These are phyloP conservation scores for Claviceps pusilla DNA, from an alignment of 2,329 filamentous ascomycete species.

Conservation along the genomic window DNA sequence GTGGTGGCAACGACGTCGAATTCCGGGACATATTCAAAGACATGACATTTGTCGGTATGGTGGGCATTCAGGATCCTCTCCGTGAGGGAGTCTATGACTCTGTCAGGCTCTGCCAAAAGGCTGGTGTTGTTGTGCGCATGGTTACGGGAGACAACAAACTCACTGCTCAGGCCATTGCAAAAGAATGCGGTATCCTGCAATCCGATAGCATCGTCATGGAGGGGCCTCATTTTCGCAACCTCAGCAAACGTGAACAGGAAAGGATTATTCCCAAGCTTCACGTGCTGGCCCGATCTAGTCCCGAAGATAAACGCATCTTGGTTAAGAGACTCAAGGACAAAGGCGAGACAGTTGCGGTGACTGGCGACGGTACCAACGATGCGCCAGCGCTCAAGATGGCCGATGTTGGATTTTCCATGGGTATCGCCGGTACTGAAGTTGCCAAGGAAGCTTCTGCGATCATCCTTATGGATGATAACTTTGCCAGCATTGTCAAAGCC, in stretches of 20 bases:
- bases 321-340: constrained; percentile 57
- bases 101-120: constrained; percentile 56
- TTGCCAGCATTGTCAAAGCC: constrained; percentile 72
- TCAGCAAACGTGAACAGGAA: constrained; percentile 49
- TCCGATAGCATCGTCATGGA: constrained; percentile 58
- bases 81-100: constrained; percentile 61
- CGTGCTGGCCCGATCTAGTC: constrained; percentile 59
- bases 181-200: constrained; percentile 62
- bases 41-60: constrained; percentile 54
- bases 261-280: constrained; percentile 54
- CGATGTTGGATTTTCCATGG: constrained; percentile 77
- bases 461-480: constrained; percentile 80
- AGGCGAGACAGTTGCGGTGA: constrained; percentile 67
- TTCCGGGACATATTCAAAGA: constrained; percentile 53
- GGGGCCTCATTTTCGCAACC: constrained; percentile 61
- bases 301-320: constrained; percentile 61
- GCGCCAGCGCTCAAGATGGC: constrained; percentile 67
- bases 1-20: constrained; percentile 42
- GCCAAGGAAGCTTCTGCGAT: constrained; percentile 76
- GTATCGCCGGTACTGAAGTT: constrained; percentile 68
- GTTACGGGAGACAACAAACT: constrained; percentile 72
- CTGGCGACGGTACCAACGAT: constrained; percentile 73
- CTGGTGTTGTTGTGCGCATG: constrained; percentile 70
- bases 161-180: constrained; percentile 65
- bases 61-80: constrained; percentile 70